These are phyloP conservation scores for Nymphaea colorata DNA, from an alignment of 164 flowering plant species.

Conservation along the genomic window DNA sequence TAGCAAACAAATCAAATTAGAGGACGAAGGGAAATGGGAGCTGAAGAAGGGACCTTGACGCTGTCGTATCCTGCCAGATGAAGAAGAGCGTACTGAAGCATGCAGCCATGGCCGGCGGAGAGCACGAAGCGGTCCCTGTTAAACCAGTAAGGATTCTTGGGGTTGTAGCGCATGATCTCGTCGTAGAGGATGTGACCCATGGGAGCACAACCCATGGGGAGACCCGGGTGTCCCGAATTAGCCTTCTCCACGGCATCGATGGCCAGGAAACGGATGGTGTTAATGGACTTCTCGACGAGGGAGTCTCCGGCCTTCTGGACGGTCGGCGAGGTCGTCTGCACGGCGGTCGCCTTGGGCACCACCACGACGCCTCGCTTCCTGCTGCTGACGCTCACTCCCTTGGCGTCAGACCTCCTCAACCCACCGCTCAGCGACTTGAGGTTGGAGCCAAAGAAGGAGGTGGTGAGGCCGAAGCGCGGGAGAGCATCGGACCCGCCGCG, in stretches of 20 bases:
- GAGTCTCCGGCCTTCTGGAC: conserved; percentile 36
- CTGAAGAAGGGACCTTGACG: conserved; percentile 36
- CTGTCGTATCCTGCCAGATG: conserved; percentile 95
- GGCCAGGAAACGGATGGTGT: conserved; percentile 80
- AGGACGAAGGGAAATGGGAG: too few relatives aligned
- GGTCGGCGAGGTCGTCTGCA: conserved; percentile 24
- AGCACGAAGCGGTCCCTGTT: conserved; percentile 90
- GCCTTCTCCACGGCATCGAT: conserved; percentile 99
- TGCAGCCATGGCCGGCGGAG: conserved; percentile 97
- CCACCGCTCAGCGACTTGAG: too few relatives aligned
- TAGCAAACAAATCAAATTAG: too few relatives aligned
- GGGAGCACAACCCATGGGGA: conserved; percentile 99
- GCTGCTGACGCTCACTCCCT: not conserved
- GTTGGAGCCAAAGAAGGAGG: not conserved
- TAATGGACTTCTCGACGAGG: conserved; percentile 70
- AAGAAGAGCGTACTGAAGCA: conserved; percentile 93
- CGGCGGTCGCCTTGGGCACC: conserved; percentile 30
- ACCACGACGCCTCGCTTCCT: not conserved
- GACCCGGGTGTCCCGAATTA: conserved; percentile 94
- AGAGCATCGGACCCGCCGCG: not conserved
- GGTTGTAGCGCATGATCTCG: conserved; percentile 90
- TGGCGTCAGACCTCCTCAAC: not conserved
- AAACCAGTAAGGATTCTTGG: conserved; percentile 95
- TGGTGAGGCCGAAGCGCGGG: not conserved
- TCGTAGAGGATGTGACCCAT: conserved; percentile 89